Evolutionary conservation across 176 grass and related monocot genomes (phyloP), one percentile per base, ranked within the genome.

Genomic region (Phoenix roebelenii): DNA sequence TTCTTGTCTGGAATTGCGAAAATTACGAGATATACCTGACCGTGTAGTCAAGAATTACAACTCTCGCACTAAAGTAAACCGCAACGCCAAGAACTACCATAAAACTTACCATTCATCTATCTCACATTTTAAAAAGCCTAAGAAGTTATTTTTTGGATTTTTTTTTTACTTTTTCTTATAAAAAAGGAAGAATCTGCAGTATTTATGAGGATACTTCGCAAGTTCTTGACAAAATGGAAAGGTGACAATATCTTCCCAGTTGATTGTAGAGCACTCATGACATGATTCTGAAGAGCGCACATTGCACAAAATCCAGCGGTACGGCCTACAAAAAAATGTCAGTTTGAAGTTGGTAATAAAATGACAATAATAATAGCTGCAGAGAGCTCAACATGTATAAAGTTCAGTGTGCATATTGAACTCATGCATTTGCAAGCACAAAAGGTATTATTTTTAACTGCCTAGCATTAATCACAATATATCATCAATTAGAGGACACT

Each of bases 201-300:
- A 35, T 44, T 44, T 44, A 14, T 68, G 62, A 70, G 72, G 80
- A 70, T 97, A 97, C 93, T 92, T 28, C 82, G 78, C 50, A 98
- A 74, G 76, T 98, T 98, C 76, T 76, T 92, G 26, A 98, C 82
- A 63, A 92, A 63, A 52, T 76, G 76, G 18, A 72, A 83, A 22
- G 93, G 93, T 18, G 81, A 79, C 77, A 98, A 68, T 72, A 92
- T 98, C 76, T 98, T 92, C 49, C 88, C 93, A 3, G 84, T 83
- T 68, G 93, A 98, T 54, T 85, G 81, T 54, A 98, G 52, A 60
- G 93, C 93, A 26, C 29, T 67, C 64, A 78, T 98, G 63, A 98
- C 93, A 72, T 98, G 93, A 29, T 85, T 85, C 72, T 98, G 84
- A 65, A 98, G 87, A 83, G 93, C 84, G 76, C 93, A 98, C 49